phyloP scores from a whole-genome alignment of 1,284 basidiomycete species.

The Lentinula novae-zelandiae region DNA sequence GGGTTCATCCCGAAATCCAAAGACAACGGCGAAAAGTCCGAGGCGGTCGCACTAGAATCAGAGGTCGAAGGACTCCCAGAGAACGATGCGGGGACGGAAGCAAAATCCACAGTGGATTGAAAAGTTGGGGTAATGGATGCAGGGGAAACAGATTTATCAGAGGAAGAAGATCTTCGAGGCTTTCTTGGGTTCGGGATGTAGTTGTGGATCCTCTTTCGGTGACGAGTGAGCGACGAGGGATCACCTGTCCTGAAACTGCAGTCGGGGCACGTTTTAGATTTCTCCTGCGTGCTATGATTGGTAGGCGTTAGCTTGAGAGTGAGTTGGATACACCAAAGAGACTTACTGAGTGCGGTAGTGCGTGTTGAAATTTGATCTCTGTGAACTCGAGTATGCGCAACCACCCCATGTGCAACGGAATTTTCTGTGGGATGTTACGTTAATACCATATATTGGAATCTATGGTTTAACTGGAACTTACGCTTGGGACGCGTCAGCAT shows the following conservation, averaged over 20 bases:
- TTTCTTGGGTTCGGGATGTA: constrained; percentile 15
- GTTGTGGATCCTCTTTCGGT: constrained; percentile 14
- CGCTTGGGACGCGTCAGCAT: background rate
- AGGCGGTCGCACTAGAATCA: background rate
- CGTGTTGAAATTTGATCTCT: constrained; percentile 4
- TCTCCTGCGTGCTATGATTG: background rate
- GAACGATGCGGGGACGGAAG: background rate
- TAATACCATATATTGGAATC: background rate
- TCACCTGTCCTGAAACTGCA: constrained; percentile 8
- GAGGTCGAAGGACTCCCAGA: background rate
- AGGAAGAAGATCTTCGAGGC: background rate
- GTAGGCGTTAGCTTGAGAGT: background rate
- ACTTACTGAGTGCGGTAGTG: constrained; percentile 10
- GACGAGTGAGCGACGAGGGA: constrained; percentile 14
- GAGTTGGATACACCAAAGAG: background rate
- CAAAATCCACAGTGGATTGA: background rate
- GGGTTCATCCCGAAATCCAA: background rate
- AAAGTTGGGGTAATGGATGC: background rate
- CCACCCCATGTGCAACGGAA: constrained; percentile 3
- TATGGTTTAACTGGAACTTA: background rate
- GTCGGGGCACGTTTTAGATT: constrained; percentile 5
- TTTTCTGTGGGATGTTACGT: background rate
- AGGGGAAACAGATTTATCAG: background rate
- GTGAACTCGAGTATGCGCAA: background rate
- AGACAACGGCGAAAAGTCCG: background rate